A percentile compares a stretch with the other conserved stretches of the same genome.
These are phyloP conservation scores for Fusarium brevicatenulatum DNA, from an alignment of 2,329 filamentous ascomycete species.

Conservation along the genomic window DNA sequence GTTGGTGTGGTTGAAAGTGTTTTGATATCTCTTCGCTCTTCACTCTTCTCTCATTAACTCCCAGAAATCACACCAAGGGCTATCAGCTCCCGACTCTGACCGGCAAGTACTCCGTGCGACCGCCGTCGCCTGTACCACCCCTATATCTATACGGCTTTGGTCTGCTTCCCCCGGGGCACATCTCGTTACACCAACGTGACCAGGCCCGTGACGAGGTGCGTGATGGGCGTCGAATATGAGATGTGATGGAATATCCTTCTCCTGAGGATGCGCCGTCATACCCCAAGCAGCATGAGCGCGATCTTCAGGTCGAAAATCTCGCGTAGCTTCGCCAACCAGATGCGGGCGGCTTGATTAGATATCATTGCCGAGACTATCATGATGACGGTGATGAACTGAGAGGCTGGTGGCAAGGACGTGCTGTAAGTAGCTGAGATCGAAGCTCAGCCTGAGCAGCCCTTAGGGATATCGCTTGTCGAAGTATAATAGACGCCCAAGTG, in stretches of 20 bases:
- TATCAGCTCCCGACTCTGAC: background rate
- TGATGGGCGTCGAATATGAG: constrained; percentile 24
- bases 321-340: constrained; percentile 39
- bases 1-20: background rate
- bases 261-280: constrained; percentile 28
- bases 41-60: background rate
- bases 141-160: background rate
- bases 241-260: constrained; percentile 13
- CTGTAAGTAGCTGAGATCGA: background rate
- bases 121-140: constrained; percentile 9
- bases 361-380: constrained; percentile 12
- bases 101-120: background rate
- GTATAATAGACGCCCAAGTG: background rate
- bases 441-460: background rate
- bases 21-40: constrained; percentile 10
- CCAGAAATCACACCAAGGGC: background rate
- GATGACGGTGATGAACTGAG: background rate
- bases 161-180: constrained; percentile 2
- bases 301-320: constrained; percentile 24
- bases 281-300: constrained; percentile 22
- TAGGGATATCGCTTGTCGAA: background rate
- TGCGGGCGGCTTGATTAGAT: background rate
- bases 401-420: background rate
- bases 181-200: constrained; percentile 33
- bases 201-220: constrained; percentile 25